Base-by-base conservation (phyloP, 306 rosid species). In the Vigna trinervia region DNA sequence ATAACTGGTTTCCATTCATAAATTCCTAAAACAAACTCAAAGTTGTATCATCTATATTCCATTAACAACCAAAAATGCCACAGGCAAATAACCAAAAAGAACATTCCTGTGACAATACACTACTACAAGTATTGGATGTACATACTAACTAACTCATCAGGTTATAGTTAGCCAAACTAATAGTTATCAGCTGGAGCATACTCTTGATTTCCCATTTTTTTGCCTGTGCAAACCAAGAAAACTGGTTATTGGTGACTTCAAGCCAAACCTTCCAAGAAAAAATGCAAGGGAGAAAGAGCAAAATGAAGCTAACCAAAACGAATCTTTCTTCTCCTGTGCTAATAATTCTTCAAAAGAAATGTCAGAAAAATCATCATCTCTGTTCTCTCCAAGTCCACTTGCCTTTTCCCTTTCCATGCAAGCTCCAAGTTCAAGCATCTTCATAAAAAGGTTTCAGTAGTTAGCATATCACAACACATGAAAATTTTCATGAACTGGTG, bases 291-390 rank as follows among this genome's bases (percentile, higher is more conserved):
- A 9, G 28, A 66, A 63, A 26, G 13, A 83, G 26, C 5, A 71
- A 71, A 28, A 65, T 15, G 57, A 58, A 66, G 85, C 96, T 63
- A 22, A 95, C 98, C 98, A 95, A 86, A 90, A 95, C 11, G 97
- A 85, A 75, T 95, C 98, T 86, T 95, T 92, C 85, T 94, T 95
- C 71, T 92, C 98, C 79, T 87, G 90, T 9, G 93, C 98, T 69
- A 92, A 84, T 67, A 94, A 80, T 69, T 94, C 98, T 81, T 94
- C 98, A 77, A 94, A 92, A 10, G 97, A 86, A 64, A 88, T 92
- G 54, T 84, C 96, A 39, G 72, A 14, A 73, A 70, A 87, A 39
- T 89, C 93, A 1, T 83, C 67, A 62, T 94, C 93, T 50, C 68
- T 48, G 52, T 67, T 85, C 50, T 90, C 89, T 59, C 12, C 56